These are phyloP conservation scores for Trypanosomatidae sp. DNA, from an alignment of 208 protist genomes.

Conservation along the genomic window DNA sequence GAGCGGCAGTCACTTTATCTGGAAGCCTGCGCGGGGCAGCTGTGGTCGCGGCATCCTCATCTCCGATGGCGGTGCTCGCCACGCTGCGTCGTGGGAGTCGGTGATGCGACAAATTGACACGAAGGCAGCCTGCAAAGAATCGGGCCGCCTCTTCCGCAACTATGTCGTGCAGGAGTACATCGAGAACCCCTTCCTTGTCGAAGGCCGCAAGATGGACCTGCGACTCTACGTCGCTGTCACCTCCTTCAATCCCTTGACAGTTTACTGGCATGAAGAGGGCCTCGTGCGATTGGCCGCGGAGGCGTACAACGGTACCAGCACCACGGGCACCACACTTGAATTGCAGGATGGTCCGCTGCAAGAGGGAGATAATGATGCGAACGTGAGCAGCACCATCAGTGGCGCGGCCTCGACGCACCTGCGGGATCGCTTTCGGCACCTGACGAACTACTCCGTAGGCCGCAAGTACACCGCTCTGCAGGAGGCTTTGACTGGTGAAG, in stretches of 20 bases:
- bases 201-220: conserved; percentile 95
- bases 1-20: conserved; percentile 65
- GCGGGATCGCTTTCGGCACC: conserved; percentile 72
- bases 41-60: conserved; percentile 89
- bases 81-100: conserved; percentile 44
- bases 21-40: conserved; percentile 90
- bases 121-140: conserved; percentile 23
- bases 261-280: conserved; percentile 94
- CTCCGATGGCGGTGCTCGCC: conserved; percentile 40
- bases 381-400: background rate
- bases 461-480: conserved; percentile 35
- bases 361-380: too few relatives aligned
- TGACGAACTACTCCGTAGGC: conserved; percentile 94
- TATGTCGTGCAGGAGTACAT: conserved; percentile 96
- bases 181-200: conserved; percentile 90
- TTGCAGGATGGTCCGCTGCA: too few relatives aligned
- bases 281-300: conserved; percentile 93
- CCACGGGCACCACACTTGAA: background rate
- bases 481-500: background rate
- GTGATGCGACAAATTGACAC: conserved; percentile 59
- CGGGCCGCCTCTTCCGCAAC: conserved; percentile 28
- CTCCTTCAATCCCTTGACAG: conserved; percentile 82
- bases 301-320: conserved; percentile 48
- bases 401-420: background rate
- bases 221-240: conserved; percentile 94